phyloP scores from a whole-genome alignment of 75 land plant species.

The Pinus tabuliformis region DNA sequence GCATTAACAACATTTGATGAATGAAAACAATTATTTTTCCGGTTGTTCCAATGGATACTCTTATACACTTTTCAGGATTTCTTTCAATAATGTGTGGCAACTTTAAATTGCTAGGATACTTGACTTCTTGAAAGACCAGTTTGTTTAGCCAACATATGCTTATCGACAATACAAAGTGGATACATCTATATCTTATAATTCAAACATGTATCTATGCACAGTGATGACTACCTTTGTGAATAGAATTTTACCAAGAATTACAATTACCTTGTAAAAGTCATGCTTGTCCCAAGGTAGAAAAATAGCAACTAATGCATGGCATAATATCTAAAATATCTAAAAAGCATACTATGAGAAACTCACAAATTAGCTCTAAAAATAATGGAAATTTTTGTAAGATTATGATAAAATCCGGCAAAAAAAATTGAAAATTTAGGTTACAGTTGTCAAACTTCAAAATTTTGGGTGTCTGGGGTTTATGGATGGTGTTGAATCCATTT shows the following conservation, averaged over 20 bases:
- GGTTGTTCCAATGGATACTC: not conserved
- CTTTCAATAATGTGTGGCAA: not conserved
- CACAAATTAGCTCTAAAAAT: too few relatives aligned
- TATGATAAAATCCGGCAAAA: too few relatives aligned
- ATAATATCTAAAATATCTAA: not conserved
- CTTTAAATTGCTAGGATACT: conserved; percentile 29
- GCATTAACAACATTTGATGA: not conserved
- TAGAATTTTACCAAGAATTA: not conserved
- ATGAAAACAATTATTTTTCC: not conserved
- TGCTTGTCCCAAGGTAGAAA: too few relatives aligned
- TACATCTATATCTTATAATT: not conserved
- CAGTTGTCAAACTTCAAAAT: too few relatives aligned
- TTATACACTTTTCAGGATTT: not conserved
- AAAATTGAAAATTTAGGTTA: too few relatives aligned
- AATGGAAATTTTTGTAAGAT: too few relatives aligned
- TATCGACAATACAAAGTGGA: conserved; percentile 47
- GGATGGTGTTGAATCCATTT: too few relatives aligned
- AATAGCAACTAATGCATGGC: not conserved
- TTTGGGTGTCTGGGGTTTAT: too few relatives aligned
- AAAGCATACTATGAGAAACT: too few relatives aligned
- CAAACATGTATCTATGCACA: not conserved
- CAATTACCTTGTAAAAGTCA: too few relatives aligned
- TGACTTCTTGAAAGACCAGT: conserved; percentile 91
- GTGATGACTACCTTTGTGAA: not conserved
- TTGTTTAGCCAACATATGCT: conserved; percentile 84